A percentile compares a stretch with the other conserved stretches of the same genome.
Evolutionary conservation across 1,284 basidiomycete species (phyloP).

Genomic region (Cryptococcus floricola): DNA sequence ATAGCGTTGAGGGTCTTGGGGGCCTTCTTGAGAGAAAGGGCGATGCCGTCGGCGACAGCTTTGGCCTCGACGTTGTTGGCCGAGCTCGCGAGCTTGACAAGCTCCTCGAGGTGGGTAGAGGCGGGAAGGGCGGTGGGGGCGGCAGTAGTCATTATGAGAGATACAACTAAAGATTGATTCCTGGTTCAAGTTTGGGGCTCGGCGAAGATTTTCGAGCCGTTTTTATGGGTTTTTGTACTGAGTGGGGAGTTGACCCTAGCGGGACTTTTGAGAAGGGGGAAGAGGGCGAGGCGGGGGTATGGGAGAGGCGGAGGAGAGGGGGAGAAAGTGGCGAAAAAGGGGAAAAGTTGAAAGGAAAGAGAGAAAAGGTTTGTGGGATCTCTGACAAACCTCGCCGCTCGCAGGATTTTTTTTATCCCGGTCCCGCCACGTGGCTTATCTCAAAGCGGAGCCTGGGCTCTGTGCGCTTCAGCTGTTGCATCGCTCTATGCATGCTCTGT

Average conservation of each 20-base stretch:
- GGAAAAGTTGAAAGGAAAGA: slow-evolving; percentile 4
- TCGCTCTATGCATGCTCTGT: no score
- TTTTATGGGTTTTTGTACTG: neutral
- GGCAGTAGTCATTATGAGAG: slow-evolving; percentile 35
- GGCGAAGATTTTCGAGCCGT: neutral
- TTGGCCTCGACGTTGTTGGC: slow-evolving; percentile 46
- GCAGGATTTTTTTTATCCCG: no score
- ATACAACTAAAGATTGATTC: neutral
- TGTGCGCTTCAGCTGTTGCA: neutral
- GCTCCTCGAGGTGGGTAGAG: slow-evolving; percentile 35
- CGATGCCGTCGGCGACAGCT: slow-evolving; percentile 43
- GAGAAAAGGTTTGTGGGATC: neutral
- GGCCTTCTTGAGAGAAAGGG: slow-evolving; percentile 39
- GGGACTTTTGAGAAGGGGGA: neutral
- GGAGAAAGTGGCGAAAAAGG: neutral
- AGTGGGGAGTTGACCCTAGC: neutral
- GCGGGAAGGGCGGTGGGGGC: slow-evolving; percentile 38
- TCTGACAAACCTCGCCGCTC: no score
- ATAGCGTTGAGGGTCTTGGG: slow-evolving; percentile 39
- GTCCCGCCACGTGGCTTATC: neutral
- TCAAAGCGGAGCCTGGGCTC: neutral
- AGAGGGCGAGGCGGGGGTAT: neutral
- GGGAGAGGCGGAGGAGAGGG: neutral
- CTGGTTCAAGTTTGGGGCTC: neutral
- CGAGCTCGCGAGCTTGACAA: slow-evolving; percentile 39